These are phyloP conservation scores for Cryptosporidium meleagridis DNA, from an alignment of 169 alveolate genomes.

Conservation along the genomic window DNA sequence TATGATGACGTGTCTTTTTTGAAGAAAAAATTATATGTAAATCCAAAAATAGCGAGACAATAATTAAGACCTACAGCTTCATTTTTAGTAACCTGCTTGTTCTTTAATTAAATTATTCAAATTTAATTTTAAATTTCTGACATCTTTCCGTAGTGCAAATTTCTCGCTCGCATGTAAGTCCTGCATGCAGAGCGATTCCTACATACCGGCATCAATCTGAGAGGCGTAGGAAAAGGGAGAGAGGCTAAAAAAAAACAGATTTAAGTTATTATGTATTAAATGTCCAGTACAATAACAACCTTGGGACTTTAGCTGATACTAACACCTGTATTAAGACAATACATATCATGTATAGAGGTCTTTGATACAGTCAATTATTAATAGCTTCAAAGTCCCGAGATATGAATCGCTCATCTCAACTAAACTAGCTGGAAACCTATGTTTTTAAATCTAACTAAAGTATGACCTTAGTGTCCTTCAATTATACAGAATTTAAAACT, in stretches of 20 bases:
- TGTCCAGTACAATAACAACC: background rate
- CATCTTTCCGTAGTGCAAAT: background rate
- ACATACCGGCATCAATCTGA: background rate
- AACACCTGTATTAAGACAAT: background rate
- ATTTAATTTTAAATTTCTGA: background rate
- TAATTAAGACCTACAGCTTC: too few species aligned
- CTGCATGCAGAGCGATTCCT: background rate
- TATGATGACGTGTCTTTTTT: slow-evolving; percentile 21
- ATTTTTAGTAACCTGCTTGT: background rate
- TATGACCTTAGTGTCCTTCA: background rate
- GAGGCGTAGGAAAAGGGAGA: background rate
- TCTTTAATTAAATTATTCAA: background rate
- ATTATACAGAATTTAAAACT: background rate
- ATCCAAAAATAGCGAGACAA: background rate
- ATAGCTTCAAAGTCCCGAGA: background rate
- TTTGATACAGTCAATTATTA: background rate
- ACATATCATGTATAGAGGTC: background rate
- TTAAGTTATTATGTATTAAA: background rate
- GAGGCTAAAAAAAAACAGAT: background rate
- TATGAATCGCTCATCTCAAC: background rate
- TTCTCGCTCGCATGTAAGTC: background rate
- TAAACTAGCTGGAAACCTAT: background rate
- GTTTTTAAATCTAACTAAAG: background rate
- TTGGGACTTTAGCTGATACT: background rate
- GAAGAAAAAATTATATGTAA: background rate